These are phyloP conservation scores for Elsinoe australis DNA, from an alignment of 2,329 filamentous ascomycete species.

Conservation along the genomic window DNA sequence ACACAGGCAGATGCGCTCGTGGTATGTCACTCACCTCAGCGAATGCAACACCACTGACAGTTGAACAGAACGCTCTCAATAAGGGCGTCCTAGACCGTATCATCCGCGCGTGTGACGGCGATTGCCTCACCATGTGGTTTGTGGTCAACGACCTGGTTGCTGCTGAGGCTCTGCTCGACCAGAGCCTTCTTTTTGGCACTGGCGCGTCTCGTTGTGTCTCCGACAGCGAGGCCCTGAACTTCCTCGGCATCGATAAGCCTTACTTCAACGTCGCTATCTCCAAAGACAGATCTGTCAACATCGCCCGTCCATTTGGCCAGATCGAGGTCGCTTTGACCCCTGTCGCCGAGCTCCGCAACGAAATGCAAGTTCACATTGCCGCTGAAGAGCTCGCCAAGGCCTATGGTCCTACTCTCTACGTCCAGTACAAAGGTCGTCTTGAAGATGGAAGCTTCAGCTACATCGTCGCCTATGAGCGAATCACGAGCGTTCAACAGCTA, in stretches of 20 bases:
- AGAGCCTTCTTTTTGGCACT: not conserved
- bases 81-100: slow-evolving; percentile 19
- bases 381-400: slow-evolving; percentile 3
- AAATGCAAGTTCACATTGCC: slow-evolving; percentile 5
- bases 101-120: not conserved
- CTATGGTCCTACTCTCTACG: not conserved
- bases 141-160: too few species aligned
- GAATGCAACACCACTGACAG: slow-evolving; percentile 18
- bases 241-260: slow-evolving; percentile 20
- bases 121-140: slow-evolving; percentile 22
- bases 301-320: not conserved
- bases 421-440: too few species aligned
- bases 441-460: not conserved
- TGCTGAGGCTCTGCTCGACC: too few species aligned
- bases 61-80: slow-evolving; percentile 21
- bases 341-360: too few species aligned
- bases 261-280: slow-evolving; percentile 26
- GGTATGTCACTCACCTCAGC: slow-evolving; percentile 2
- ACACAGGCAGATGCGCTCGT: not conserved
- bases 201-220: not conserved
- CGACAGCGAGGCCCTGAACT: slow-evolving; percentile 23
- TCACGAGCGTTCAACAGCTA: not conserved
- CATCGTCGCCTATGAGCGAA: slow-evolving; percentile 2
- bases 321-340: not conserved
- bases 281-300: slow-evolving; percentile 23